Base-by-base conservation (phyloP, 192 early-diverging fungal genomes). In the Irineochytrium annulatum region DNA sequence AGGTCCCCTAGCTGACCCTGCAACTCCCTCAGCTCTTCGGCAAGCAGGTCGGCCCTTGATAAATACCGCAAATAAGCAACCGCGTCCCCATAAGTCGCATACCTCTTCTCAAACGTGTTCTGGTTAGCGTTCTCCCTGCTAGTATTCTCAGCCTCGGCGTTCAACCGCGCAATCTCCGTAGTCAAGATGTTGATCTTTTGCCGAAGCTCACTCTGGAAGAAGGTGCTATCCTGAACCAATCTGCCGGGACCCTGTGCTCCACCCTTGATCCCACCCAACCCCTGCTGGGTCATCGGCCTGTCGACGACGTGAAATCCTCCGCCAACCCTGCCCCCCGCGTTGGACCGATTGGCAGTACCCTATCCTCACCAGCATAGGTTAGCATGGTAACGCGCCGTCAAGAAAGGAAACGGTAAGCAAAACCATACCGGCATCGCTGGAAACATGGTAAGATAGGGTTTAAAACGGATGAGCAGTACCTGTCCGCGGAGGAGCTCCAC, bases 281-380 rank as follows among this genome's bases (percentile, higher is more conserved):
- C 82, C 59, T 84, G 82, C 51, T 84, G 82, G 0, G 82, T 84
- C 62, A 77, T 76, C 3, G 82, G 82, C 28, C 82, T 67, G 34
- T 84, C 82, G 32, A 65, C 62, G n/a, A 73, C 73, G 59, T 74
- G 70, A 41, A 71, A 63, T 27, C 71, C 71, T 65, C n/a, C n/a
- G n/a, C n/a, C n/a, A n/a, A n/a, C n/a, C n/a, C n/a, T n/a, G n/a
- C 34, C 28, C 11, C 26, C 3, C n/a, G n/a, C n/a, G n/a, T n/a
- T n/a, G n/a, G n/a, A n/a, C n/a, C n/a, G n/a, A n/a, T n/a, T n/a
- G n/a, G n/a, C n/a, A n/a, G n/a, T n/a, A n/a, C n/a, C n/a, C n/a
- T n/a, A n/a, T n/a, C n/a, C n/a, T n/a, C n/a, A n/a, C n/a, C n/a
- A n/a, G n/a, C n/a, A n/a, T n/a, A n/a, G n/a, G n/a, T n/a, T n/a